Evolutionary conservation across 768 basidiomycete genomes (phyloP), one percentile per base, ranked within the genome.

Genomic region (Naganishia kalamii): DNA sequence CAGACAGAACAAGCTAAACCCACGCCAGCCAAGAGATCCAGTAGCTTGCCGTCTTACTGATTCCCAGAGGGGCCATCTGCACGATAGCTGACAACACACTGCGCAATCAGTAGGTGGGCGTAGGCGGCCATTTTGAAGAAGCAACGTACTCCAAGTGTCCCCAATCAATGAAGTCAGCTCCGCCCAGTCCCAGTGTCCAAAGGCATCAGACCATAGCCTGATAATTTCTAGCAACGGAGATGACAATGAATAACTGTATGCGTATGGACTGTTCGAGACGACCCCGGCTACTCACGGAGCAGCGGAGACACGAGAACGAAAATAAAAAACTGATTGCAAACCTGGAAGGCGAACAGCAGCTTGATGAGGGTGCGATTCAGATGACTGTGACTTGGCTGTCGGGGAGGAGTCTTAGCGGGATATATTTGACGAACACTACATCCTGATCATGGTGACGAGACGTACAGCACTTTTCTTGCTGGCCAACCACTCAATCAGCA

Each of bases 331-430:
- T 52, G 51, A 12, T 32, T 35, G 17, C 21, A n/a, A 35, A 52
- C 29, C 33, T 52, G 51, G 21, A 52, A 52, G 1, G 51, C 51
- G 51, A 19, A 52, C 30, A 52, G 51, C 51, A 52, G 23, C 19
- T 52, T 52, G 32, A 52, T 37, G 6, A 52, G n/a, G n/a, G 30
- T 52, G 30, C 51, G 51, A 52, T 52, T 52, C n/a, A 29, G 29
- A 10, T 52, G 51, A n/a, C 51, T 52, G 51, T n/a, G 7, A n/a
- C 51, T 52, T 21, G 35, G 29, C 51, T 52, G n/a, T 4, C 2
- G 1, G 35, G 19, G 32, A 2, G 33, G 19, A n/a, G n/a, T n/a
- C n/a, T n/a, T 11, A 50, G 13, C 5, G n/a, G 33, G 21, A 7
- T 52, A 17, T 19, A 29, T 6, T 21, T 21, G 4, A 50, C 27